Conservation (phyloP, 106 monocot genomes). For the Platanthera zijinensis region DNA sequence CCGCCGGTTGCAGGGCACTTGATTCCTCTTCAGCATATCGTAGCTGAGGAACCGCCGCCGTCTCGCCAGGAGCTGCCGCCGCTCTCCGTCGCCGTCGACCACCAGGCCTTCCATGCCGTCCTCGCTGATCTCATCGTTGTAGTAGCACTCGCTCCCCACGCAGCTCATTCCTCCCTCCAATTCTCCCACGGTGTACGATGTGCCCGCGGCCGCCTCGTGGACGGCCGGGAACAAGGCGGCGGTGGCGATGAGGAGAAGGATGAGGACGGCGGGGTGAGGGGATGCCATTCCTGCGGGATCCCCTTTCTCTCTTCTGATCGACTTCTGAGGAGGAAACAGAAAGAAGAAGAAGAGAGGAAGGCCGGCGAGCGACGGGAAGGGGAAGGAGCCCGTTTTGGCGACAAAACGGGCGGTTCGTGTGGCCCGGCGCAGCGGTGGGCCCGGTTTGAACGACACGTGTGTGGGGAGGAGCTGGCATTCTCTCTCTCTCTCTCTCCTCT, state of each 20-base stretch:
- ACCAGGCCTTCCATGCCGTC: neutral
- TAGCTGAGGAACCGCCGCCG: conserved; percentile 8
- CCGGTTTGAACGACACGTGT: neutral
- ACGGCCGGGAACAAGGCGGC: neutral
- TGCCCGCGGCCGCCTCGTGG: neutral
- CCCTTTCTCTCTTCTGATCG: too few species aligned
- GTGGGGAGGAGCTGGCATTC: neutral
- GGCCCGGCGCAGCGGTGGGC: neutral
- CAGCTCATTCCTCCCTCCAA: neutral
- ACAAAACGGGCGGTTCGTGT: neutral
- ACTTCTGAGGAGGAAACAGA: too few species aligned
- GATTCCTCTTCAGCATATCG: conserved; percentile 4
- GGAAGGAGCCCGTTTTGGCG: neutral
- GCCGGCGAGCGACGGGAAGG: neutral
- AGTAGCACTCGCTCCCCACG: neutral
- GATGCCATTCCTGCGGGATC: neutral
- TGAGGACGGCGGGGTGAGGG: neutral
- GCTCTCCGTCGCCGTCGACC: neutral
- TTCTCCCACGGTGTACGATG: neutral
- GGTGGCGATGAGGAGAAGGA: neutral
- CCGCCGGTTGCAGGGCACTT: conserved; percentile 10
- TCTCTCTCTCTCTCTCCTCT: neutral
- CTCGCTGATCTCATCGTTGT: neutral
- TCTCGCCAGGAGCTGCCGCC: neutral
- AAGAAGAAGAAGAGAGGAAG: neutral